These are phyloP conservation scores for Leishmania arabica DNA, from an alignment of 208 protist genomes.

Conservation along the genomic window DNA sequence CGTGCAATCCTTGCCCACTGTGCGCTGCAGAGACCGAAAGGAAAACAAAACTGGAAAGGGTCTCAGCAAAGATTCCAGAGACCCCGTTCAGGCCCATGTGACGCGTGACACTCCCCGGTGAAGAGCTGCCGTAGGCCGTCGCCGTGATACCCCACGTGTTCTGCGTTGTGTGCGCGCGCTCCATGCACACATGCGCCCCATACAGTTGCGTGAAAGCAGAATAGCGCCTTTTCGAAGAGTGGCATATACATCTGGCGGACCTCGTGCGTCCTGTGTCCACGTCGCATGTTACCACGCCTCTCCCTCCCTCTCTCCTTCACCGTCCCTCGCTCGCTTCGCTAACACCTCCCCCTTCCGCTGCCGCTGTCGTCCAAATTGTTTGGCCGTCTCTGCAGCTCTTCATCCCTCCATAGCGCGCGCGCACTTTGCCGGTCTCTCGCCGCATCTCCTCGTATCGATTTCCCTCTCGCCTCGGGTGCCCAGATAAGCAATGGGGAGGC, in stretches of 20 bases:
- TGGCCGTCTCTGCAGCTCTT: background rate
- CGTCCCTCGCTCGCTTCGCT: background rate
- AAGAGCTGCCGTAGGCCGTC: background rate
- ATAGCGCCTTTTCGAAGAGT: background rate
- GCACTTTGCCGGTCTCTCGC: background rate
- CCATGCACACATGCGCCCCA: background rate
- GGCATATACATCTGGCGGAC: background rate
- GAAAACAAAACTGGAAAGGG: background rate
- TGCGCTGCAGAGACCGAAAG: background rate
- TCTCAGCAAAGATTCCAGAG: background rate
- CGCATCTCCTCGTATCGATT: background rate
- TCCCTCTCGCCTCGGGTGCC: background rate
- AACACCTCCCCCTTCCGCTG: background rate
- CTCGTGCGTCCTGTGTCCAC: background rate
- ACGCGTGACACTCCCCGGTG: background rate
- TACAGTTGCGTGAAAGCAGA: background rate
- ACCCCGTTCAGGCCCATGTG: background rate
- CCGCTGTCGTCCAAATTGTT: background rate
- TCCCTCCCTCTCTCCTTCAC: background rate
- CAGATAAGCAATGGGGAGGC: slow-evolving; percentile 3
- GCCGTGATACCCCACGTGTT: background rate
- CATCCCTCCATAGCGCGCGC: background rate
- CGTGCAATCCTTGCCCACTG: background rate
- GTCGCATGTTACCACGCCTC: background rate
- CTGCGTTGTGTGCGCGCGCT: background rate